Conservation (phyloP, 108 stramenopile genomes). For the Skeletonema menzelii region DNA sequence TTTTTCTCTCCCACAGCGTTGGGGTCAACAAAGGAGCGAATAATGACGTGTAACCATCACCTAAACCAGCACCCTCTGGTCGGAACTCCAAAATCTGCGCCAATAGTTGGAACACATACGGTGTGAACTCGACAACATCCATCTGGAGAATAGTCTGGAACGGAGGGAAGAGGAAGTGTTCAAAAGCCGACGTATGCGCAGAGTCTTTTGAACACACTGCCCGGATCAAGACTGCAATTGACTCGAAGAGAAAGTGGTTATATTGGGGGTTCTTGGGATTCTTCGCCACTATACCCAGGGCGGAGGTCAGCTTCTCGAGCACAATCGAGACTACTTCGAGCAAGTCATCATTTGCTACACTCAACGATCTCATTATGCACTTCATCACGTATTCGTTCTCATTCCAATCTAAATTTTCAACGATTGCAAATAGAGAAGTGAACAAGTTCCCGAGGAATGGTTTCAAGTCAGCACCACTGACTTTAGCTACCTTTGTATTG, state of each 20-base stretch:
- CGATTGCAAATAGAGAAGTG: conserved; percentile 85
- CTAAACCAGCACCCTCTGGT: conserved; percentile 64
- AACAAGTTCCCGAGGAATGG: conserved; percentile 86
- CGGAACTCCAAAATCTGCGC: conserved; percentile 93
- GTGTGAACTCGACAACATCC: conserved; percentile 94
- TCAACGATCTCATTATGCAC: conserved; percentile 91
- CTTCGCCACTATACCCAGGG: conserved; percentile 85
- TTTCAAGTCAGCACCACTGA: conserved; percentile 68
- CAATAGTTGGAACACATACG: conserved; percentile 98
- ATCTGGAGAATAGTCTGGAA: conserved; percentile 91
- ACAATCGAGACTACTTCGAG: conserved; percentile 86
- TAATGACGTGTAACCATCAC: conserved; percentile 78
- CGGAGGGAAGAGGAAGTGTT: conserved; percentile 90
- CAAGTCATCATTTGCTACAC: conserved; percentile 76
- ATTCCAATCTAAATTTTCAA: conserved; percentile 77
- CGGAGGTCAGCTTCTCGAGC: conserved; percentile 78
- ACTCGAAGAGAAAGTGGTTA: conserved; percentile 98
- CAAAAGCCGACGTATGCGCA: conserved; percentile 66
- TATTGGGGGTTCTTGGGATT: conserved; percentile 97
- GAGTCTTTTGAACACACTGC: conserved; percentile 79
- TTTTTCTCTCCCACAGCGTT: conserved; percentile 87
- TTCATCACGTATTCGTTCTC: conserved; percentile 99
- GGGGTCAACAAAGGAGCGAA: conserved; percentile 89
- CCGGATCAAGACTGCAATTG: conserved; percentile 90
- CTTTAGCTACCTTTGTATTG: conserved; percentile 49